A percentile compares a stretch with the other conserved stretches of the same genome.
Evolutionary conservation across 1,139 yeast genomes (phyloP).

Genomic region (Nakaseomyces nivariensis): DNA sequence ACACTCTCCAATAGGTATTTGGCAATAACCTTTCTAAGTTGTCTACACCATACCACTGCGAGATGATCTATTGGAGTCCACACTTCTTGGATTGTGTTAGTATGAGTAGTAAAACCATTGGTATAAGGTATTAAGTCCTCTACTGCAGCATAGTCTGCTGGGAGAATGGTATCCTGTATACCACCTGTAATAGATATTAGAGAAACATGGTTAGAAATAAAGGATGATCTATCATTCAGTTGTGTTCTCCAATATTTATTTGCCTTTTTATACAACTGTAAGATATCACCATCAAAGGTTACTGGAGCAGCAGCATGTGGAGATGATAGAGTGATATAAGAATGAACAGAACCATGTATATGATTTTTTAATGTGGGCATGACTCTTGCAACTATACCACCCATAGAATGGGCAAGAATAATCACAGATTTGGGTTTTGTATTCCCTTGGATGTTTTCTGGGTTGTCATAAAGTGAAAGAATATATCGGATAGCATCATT

Average conservation of each 20-base stretch:
- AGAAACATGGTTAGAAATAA: slow-evolving; percentile 37
- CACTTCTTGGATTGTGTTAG: slow-evolving; percentile 81
- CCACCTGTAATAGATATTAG: slow-evolving; percentile 89
- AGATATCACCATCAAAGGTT: slow-evolving; percentile 86
- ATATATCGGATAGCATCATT: slow-evolving; percentile 82
- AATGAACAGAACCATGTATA: slow-evolving; percentile 58
- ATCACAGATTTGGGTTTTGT: slow-evolving; percentile 60
- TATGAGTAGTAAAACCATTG: slow-evolving; percentile 75
- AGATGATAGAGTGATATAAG: slow-evolving; percentile 78
- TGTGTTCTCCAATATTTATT: slow-evolving; percentile 77
- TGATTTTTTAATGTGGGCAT: slow-evolving; percentile 76
- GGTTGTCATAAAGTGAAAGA: slow-evolving; percentile 46
- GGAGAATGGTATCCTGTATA: slow-evolving; percentile 64
- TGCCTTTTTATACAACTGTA: slow-evolving; percentile 60
- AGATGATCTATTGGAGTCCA: slow-evolving; percentile 95
- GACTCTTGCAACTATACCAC: slow-evolving; percentile 83
- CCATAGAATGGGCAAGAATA: slow-evolving; percentile 90
- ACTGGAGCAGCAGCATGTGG: slow-evolving; percentile 93
- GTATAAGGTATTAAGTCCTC: slow-evolving; percentile 58
- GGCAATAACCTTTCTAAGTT: slow-evolving; percentile 58
- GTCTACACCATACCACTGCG: slow-evolving; percentile 97
- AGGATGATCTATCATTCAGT: slow-evolving; percentile 29
- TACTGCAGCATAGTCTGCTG: slow-evolving; percentile 85
- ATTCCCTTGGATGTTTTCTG: slow-evolving; percentile 18
- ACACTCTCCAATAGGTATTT: slow-evolving; percentile 50